Conservation (phyloP, 306 rosid species). For the Sicyos baderoa region DNA sequence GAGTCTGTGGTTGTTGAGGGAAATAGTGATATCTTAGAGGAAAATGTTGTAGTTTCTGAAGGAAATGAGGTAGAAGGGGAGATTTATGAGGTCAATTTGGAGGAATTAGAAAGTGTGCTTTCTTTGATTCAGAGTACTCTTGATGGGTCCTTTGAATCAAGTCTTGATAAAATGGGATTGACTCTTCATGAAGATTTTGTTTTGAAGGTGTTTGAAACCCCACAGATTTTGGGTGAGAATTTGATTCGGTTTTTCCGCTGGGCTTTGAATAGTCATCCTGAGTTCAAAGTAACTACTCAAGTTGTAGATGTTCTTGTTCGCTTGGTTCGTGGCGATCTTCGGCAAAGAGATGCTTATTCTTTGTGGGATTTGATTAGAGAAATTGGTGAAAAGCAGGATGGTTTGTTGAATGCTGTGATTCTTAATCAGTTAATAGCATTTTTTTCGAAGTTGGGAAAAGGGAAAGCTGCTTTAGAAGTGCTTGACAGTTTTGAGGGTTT, state of each 20-base stretch:
- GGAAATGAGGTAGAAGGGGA: constrained; percentile 17
- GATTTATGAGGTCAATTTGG: constrained; percentile 39
- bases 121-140: constrained; percentile 35
- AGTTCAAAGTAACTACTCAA: constrained; percentile 29
- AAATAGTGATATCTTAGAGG: constrained; percentile 12
- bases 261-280: constrained; percentile 44
- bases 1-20: constrained; percentile 14
- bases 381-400: constrained; percentile 38
- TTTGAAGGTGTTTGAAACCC: constrained; percentile 37
- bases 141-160: constrained; percentile 47
- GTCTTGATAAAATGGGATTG: constrained; percentile 41
- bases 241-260: constrained; percentile 53
- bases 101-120: constrained; percentile 42
- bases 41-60: background rate
- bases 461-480: constrained; percentile 55
- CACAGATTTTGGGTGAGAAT: constrained; percentile 44
- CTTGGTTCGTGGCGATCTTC: constrained; percentile 24
- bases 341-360: constrained; percentile 33
- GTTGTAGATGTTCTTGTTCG: constrained; percentile 42
- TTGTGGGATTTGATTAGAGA: constrained; percentile 66
- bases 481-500: constrained; percentile 44
- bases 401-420: constrained; percentile 27
- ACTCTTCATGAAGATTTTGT: constrained; percentile 37
- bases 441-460: constrained; percentile 60
- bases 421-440: constrained; percentile 43